These are phyloP conservation scores for Calocera viscosa DNA, from an alignment of 768 basidiomycete species.

Conservation along the genomic window DNA sequence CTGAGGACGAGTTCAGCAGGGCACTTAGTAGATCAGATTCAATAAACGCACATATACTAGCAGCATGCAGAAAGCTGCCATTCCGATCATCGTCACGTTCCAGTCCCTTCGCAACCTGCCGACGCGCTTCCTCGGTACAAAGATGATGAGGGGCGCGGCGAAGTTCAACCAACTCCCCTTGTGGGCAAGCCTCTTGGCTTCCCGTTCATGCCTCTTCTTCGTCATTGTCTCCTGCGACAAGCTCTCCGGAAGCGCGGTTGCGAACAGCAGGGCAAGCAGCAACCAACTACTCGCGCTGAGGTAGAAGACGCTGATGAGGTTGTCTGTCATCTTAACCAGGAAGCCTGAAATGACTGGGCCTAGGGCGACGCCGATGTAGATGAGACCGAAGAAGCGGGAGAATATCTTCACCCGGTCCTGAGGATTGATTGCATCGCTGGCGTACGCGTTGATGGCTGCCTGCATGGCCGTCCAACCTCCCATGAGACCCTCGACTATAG, in stretches of 20 bases:
- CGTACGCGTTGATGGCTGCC: conserved; percentile 47
- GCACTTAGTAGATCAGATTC: not conserved
- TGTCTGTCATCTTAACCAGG: conserved; percentile 34
- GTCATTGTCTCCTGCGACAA: conserved; percentile 28
- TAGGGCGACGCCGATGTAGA: conserved; percentile 61
- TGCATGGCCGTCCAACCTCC: conserved; percentile 63
- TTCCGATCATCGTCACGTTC: conserved; percentile 57
- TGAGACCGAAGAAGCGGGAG: conserved; percentile 53
- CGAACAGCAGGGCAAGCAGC: conserved; percentile 44
- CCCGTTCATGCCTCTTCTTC: conserved; percentile 24
- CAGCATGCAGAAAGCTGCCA: conserved; percentile 49
- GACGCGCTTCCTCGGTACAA: conserved; percentile 37
- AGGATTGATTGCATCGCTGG: conserved; percentile 18
- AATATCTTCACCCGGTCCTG: conserved; percentile 38
- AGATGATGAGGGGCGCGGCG: conserved; percentile 7
- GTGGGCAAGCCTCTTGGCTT: conserved; percentile 21
- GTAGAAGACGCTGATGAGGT: conserved; percentile 44
- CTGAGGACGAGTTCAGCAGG: conserved; percentile 23
- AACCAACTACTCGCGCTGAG: conserved; percentile 34
- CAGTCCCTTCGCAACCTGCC: conserved; percentile 43
- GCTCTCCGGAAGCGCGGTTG: conserved; percentile 44
- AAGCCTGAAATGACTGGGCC: conserved; percentile 60
- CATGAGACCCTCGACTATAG: conserved; percentile 63
- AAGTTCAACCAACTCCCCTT: conserved; percentile 6
- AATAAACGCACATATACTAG: conserved; percentile 45